phyloP scores from a whole-genome alignment of 805 yeast species.

The Saturnispora mendoncae region DNA sequence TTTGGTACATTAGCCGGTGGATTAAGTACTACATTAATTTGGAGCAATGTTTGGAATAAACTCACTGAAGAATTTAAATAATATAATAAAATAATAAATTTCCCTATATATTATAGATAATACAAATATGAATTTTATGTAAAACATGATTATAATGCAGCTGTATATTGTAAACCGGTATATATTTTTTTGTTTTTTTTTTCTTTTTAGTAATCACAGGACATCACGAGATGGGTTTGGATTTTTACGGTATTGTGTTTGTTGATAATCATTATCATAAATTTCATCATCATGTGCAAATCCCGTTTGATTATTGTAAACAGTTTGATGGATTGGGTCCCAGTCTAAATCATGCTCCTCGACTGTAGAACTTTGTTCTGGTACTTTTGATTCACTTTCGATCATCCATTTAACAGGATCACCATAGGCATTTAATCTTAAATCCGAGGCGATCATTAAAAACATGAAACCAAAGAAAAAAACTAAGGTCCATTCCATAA shows the following conservation, averaged over 20 bases:
- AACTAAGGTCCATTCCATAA: conserved; percentile 81
- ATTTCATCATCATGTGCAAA: not conserved
- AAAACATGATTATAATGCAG: too few species aligned
- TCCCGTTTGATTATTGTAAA: not conserved
- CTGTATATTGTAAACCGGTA: too few species aligned
- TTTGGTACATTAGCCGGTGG: conserved; percentile 26
- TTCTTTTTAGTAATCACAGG: too few species aligned
- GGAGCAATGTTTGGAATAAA: conserved; percentile 16
- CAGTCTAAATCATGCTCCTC: conserved; percentile 5
- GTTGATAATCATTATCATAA: not conserved
- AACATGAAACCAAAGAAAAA: conserved; percentile 73
- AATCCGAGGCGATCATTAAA: conserved; percentile 56
- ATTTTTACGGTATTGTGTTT: not conserved
- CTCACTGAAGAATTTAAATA: conserved; percentile 8
- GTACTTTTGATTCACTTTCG: conserved; percentile 3
- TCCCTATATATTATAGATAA: too few species aligned
- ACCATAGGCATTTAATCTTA: conserved; percentile 27
- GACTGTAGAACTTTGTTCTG: not conserved
- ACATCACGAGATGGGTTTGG: conserved; percentile 4
- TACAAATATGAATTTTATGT: too few species aligned
- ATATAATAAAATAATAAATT: too few species aligned
- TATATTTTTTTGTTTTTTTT: too few species aligned
- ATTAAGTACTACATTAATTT: conserved; percentile 17
- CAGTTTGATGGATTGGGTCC: conserved; percentile 6
- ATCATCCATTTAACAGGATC: conserved; percentile 11